Conservation (phyloP, 345 rosid genomes). For the Sonneratia caseolaris region DNA sequence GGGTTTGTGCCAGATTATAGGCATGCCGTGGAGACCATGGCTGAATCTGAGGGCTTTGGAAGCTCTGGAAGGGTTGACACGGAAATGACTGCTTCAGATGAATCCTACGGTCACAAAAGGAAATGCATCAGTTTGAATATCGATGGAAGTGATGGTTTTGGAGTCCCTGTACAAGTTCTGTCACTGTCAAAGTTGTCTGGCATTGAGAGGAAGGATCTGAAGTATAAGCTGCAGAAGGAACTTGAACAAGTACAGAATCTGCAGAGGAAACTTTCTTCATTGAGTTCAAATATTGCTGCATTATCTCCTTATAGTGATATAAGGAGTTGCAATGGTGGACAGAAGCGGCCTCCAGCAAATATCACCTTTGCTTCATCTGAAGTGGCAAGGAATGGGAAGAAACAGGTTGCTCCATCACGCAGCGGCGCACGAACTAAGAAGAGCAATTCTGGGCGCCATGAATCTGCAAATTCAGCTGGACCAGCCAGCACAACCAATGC, state of each 20-base stretch:
- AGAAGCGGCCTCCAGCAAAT: conserved; percentile 36
- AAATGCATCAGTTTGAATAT: conserved; percentile 46
- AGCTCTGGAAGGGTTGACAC: conserved; percentile 44
- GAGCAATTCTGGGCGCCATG: conserved; percentile 19
- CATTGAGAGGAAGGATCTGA: conserved; percentile 47
- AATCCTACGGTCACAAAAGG: conserved; percentile 43
- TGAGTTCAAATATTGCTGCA: conserved; percentile 26
- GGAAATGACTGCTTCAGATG: conserved; percentile 53
- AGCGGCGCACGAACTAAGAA: conserved; percentile 38
- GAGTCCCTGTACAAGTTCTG: conserved; percentile 44
- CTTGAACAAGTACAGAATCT: conserved; percentile 63
- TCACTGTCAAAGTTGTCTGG: conserved; percentile 53
- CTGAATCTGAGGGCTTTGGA: conserved; percentile 65
- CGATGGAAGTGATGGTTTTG: conserved; percentile 29
- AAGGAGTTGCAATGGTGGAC: conserved; percentile 60
- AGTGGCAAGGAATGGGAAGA: conserved; percentile 41
- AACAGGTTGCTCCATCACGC: conserved; percentile 30
- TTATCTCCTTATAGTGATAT: conserved; percentile 49
- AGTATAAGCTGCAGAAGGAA: conserved; percentile 47
- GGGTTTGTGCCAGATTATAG: conserved; percentile 53
- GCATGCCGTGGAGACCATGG: conserved; percentile 51
- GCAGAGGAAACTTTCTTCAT: conserved; percentile 40
- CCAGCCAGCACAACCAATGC: conserved; percentile 20
- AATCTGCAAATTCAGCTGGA: conserved; percentile 23
- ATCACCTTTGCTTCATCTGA: conserved; percentile 24